phyloP scores from a whole-genome alignment of 768 basidiomycete genomes.

The Coprinopsis marcescibilis region DNA sequence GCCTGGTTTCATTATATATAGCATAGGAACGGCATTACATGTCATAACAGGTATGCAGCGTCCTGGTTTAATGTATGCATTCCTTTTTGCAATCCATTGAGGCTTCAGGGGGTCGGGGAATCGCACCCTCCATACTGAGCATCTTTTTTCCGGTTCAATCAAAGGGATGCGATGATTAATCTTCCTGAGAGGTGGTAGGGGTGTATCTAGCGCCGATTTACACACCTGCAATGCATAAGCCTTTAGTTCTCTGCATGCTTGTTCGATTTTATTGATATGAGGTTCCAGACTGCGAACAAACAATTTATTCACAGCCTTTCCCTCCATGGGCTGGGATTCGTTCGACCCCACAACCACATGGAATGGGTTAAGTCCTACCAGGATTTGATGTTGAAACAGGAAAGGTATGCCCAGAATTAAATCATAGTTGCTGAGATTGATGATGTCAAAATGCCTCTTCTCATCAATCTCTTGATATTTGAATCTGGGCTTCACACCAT shows the following conservation, averaged over 20 bases:
- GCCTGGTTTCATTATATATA: slow-evolving; percentile 22
- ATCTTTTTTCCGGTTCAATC: slow-evolving; percentile 26
- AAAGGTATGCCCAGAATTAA: slow-evolving; percentile 35
- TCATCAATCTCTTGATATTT: slow-evolving; percentile 31
- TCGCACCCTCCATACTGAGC: slow-evolving; percentile 26
- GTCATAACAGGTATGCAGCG: slow-evolving; percentile 24
- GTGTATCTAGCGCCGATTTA: slow-evolving; percentile 17
- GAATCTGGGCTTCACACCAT: slow-evolving; percentile 16
- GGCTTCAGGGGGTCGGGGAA: slow-evolving; percentile 32
- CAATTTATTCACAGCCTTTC: slow-evolving; percentile 8
- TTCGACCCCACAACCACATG: slow-evolving; percentile 21
- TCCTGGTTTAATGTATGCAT: slow-evolving; percentile 19
- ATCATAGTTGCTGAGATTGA: slow-evolving; percentile 37
- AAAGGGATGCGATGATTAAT: slow-evolving; percentile 36
- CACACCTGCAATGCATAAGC: slow-evolving; percentile 21
- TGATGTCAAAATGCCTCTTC: slow-evolving; percentile 27
- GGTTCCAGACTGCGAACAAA: slow-evolving; percentile 11
- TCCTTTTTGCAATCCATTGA: slow-evolving; percentile 24
- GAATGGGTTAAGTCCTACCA: slow-evolving; percentile 21
- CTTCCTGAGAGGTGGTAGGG: slow-evolving; percentile 26
- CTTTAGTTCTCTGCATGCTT: slow-evolving; percentile 14
- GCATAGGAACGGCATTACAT: slow-evolving; percentile 26
- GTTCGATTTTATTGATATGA: slow-evolving; percentile 11
- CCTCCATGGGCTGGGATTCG: slow-evolving; percentile 15
- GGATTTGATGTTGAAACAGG: slow-evolving; percentile 26